Base-by-base conservation (phyloP, 148 eudicot species). In the Chenopodium quinoa region DNA sequence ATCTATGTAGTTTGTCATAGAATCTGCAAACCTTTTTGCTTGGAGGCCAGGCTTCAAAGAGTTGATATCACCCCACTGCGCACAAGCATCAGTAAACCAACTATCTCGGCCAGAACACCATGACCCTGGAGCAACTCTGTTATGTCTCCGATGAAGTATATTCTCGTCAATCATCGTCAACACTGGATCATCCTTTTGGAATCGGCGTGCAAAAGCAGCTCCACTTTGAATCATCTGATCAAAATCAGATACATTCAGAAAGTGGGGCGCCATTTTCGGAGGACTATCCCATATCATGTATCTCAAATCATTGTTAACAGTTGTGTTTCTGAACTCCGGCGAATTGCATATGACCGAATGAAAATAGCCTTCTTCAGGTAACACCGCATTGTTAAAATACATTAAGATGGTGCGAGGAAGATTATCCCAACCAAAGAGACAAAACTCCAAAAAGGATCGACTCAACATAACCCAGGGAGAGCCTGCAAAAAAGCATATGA, bases 231-330 rank as follows among this genome's bases (percentile, higher is more conserved):
- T 85, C 95, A 96, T 96, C 77, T 84, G 90, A 78, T 88, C 88
- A 75, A 86, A 96, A 86, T 89, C 90, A 8, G 93, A 87, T 19
- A 84, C 84, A 68, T 82, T 87, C 31, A 96, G 85, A 80, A 82
- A 92, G 72, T 78, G 94, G 78, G 94, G 95, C 66, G 92, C 94
- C 99, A 96, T 96, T 78, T 89, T 96, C 8, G 99, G 99, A 78
- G 99, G 99, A 83, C 86, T 90, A 81, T 94, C 99, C 99, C 99
- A 96, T 25, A 91, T 89, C 92, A 92, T 89, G 88, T 87, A 96
- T 81, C 99, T 92, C 80, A 96, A 79, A 79, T 96, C 97, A 16
- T 76, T 83, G 84, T 92, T 92, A 71, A 94, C 90, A 9, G 99
- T 96, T 10, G 94, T 91, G 89, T 96, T 96, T 78, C 82, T 92